phyloP scores from a whole-genome alignment of 2,329 filamentous ascomycete species.

The Verticillium dahliae region DNA sequence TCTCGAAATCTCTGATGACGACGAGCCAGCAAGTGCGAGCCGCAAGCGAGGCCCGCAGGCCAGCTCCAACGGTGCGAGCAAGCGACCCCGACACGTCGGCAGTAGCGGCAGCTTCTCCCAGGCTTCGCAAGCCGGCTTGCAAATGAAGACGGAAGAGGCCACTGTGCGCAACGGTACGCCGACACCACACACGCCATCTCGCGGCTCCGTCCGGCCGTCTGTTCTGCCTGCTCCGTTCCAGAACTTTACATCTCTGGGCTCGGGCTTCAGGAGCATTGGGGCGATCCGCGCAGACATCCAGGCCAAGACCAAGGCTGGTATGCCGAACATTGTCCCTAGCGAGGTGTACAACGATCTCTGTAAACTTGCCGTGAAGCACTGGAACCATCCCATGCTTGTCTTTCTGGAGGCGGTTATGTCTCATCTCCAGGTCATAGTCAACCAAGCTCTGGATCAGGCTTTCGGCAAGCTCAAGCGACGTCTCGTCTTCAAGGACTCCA shows the following conservation, averaged over 20 bases:
- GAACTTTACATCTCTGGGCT: constrained; percentile 28
- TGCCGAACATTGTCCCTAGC: constrained; percentile 52
- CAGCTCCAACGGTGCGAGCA: constrained; percentile 11
- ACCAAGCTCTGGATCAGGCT: constrained; percentile 37
- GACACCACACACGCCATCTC: constrained; percentile 8
- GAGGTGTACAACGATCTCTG: constrained; percentile 55
- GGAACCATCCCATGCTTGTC: constrained; percentile 44
- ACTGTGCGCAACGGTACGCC: not conserved
- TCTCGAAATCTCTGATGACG: constrained; percentile 29
- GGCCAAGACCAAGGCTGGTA: constrained; percentile 46
- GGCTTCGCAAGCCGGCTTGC: constrained; percentile 1
- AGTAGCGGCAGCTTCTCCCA: constrained; percentile 8
- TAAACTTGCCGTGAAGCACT: constrained; percentile 48
- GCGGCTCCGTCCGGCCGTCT: constrained; percentile 1
- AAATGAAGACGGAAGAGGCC: constrained; percentile 30
- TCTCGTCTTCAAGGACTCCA: constrained; percentile 42
- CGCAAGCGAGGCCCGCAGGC: constrained; percentile 14
- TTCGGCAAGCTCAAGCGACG: constrained; percentile 39
- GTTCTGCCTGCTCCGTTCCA: constrained; percentile 24
- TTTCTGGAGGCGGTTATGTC: constrained; percentile 41
- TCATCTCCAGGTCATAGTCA: constrained; percentile 39
- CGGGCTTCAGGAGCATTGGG: constrained; percentile 36
- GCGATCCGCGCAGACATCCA: constrained; percentile 49
- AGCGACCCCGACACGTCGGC: not conserved
- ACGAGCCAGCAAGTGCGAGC: constrained; percentile 16